Base-by-base conservation (phyloP, 805 yeast genomes). In the Nakazawaea sp. region DNA sequence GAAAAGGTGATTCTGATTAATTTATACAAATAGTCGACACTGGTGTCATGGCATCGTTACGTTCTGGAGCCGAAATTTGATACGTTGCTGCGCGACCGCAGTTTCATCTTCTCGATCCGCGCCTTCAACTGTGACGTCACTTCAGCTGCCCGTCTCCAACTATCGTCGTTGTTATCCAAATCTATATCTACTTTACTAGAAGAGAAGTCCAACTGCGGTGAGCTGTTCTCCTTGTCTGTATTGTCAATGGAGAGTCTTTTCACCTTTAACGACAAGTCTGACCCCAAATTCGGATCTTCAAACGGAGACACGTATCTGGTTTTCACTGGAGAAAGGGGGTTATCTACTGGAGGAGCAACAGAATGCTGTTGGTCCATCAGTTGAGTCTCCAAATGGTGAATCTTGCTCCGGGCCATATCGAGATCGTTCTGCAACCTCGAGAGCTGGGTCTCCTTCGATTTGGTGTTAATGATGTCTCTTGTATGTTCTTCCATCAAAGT, bases 101-200 rank as follows among this genome's bases (percentile, higher is more conserved):
- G 85, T 52, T 83, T 83, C 96, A 88, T 87, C 56, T 81, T 80
- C 57, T 85, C 94, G 31, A 88, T 88, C 48, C 96, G 64, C 1
- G 88, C 94, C 54, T 81, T 84, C 51, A 88, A 70, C 55, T 83
- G 90, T 3, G 78, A 73, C 1, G 96, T 88, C 10, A 87, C 94
- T 48, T 84, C 95, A 0, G 92, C 89, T 0, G 96, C 96, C 33
- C 90, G 72, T 46, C 72, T 75, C 96, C 96, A 88, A 47, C 83
- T 78, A 42, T 80, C 88, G 41, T 74, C 83, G 32, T 68, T 66
- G 29, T 60, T 58, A 40, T 66, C 74, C 23, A 59, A 47, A 30
- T 59, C 69, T 33, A 53, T 53, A 4, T 56, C 35, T 2, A 51
- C 44, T 43, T 44, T 30, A 40, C 44, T 39, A 43, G 42, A 7